phyloP scores from a whole-genome alignment of 495 filamentous ascomycete genomes.

The Neurospora discreta region DNA sequence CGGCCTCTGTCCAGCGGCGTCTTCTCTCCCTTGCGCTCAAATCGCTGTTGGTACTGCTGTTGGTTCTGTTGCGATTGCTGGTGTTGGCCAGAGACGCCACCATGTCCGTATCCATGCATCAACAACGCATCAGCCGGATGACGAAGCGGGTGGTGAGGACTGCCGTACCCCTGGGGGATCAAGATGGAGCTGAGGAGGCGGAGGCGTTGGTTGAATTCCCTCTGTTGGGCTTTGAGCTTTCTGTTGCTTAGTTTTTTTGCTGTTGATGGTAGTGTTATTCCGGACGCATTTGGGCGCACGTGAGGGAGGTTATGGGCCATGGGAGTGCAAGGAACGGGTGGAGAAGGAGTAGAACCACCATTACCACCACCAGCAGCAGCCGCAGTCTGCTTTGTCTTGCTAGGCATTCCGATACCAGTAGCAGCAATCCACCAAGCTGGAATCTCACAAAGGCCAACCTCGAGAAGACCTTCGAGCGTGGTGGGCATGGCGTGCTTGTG shows the following conservation, averaged over 20 bases:
- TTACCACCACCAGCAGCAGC: not conserved
- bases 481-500: constrained; percentile 33
- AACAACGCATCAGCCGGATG: not conserved
- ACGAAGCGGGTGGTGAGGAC: not conserved
- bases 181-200: not conserved
- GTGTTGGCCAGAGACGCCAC: not conserved
- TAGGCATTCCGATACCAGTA: not conserved
- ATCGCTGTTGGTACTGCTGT: too few relatives aligned
- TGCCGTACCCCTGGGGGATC: not conserved
- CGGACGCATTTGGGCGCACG: too few relatives aligned
- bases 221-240: not conserved
- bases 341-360: not conserved
- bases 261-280: too few relatives aligned
- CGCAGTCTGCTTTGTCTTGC: not conserved
- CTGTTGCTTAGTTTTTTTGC: not conserved
- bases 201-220: not conserved
- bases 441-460: constrained; percentile 24
- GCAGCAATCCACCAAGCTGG: constrained; percentile 24
- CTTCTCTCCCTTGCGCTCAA: not conserved
- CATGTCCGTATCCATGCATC: not conserved
- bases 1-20: not conserved
- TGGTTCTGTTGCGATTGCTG: not conserved
- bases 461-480: constrained; percentile 20
- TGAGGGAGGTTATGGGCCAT: not conserved
- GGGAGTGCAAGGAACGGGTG: not conserved